Percentiles rank a stretch among this genome's conserved stretches.
Conservation (phyloP, 345 rosid genomes). For the Citrus medica region DNA sequence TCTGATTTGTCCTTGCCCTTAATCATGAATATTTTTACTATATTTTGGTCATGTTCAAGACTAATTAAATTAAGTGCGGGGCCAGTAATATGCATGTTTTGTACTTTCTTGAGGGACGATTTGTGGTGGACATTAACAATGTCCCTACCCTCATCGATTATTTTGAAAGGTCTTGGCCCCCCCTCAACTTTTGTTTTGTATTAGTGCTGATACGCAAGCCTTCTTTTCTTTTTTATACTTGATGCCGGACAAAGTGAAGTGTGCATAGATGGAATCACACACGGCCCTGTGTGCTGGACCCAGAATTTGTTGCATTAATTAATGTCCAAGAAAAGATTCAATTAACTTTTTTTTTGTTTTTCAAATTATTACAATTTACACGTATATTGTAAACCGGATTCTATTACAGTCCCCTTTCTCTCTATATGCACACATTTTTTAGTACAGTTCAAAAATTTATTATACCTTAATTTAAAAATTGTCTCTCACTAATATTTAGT, state of each 20-base stretch:
- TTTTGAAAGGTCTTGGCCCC: neutral
- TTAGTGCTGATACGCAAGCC: neutral
- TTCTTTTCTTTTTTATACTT: no score
- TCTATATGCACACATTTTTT: no score
- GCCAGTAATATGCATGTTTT: neutral
- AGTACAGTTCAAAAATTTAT: no score
- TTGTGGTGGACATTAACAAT: conserved; percentile 18
- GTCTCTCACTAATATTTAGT: no score
- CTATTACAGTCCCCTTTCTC: no score
- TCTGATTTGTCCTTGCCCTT: neutral
- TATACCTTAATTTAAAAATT: no score
- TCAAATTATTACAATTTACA: no score
- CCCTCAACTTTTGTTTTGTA: neutral
- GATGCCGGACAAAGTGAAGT: neutral
- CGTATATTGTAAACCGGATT: no score
- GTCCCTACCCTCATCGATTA: conserved; percentile 18
- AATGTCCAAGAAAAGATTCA: neutral
- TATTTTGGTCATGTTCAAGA: neutral
- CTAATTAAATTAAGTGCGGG: neutral
- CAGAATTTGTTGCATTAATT: neutral
- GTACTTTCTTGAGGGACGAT: neutral
- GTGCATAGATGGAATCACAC: no score
- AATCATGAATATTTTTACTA: neutral
- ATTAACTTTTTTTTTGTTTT: no score
- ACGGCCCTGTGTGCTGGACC: neutral